Evolutionary conservation across 2,329 filamentous ascomycete genomes (phyloP).

Genomic region (Leptographium wingfieldii): DNA sequence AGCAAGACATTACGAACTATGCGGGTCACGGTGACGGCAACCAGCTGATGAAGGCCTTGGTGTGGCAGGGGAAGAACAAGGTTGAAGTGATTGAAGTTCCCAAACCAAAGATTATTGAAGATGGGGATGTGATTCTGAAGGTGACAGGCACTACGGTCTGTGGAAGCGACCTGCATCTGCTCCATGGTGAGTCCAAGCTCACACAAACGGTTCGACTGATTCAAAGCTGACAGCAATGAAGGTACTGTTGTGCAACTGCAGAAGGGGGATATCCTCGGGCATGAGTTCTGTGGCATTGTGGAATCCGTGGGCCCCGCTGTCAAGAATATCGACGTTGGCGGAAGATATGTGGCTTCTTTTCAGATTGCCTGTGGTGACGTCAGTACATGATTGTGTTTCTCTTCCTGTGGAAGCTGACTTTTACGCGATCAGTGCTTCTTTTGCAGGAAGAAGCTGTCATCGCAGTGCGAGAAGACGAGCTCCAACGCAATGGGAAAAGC

Average conservation of each 20-base stretch:
- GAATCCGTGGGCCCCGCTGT: conserved; percentile 42
- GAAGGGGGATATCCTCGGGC: conserved; percentile 55
- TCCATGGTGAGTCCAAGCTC: conserved; percentile 28
- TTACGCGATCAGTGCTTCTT: conserved; percentile 46
- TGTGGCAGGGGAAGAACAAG: conserved; percentile 71
- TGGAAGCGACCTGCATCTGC: conserved; percentile 45
- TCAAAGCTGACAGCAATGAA: not conserved
- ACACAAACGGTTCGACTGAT: too few species aligned
- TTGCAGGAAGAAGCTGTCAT: conserved; percentile 66
- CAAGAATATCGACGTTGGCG: conserved; percentile 41
- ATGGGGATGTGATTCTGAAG: conserved; percentile 66
- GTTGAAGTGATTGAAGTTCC: conserved; percentile 60
- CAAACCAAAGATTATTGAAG: conserved; percentile 60
- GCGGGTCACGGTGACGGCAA: too few species aligned
- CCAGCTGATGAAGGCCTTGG: conserved; percentile 62
- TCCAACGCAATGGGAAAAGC: conserved; percentile 55
- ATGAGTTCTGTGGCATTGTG: conserved; percentile 46
- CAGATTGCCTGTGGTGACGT: conserved; percentile 59
- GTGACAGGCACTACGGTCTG: conserved; percentile 53
- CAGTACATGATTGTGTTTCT: not conserved
- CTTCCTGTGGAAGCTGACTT: too few species aligned
- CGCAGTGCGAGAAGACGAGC: conserved; percentile 71
- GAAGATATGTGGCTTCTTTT: conserved; percentile 72
- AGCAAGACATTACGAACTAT: too few species aligned
- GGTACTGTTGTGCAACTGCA: conserved; percentile 38